Conservation (phyloP, 192 early-diverging fungal species). For the Podila horticola region DNA sequence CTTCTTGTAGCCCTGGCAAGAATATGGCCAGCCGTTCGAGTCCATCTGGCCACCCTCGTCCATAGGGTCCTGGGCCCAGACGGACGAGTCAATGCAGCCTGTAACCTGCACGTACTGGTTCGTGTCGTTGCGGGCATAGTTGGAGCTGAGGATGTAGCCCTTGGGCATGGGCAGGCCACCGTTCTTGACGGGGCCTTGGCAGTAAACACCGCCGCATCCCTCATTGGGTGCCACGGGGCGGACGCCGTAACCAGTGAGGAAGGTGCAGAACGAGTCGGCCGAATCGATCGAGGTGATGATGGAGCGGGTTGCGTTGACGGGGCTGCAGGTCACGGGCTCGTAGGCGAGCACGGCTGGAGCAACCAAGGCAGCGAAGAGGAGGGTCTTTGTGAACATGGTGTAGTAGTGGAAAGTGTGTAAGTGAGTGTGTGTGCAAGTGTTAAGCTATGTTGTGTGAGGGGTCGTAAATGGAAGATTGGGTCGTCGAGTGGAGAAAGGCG, state of each 20-base stretch:
- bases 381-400: neutral
- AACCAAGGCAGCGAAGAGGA: neutral
- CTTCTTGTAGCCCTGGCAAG: conserved; percentile 53
- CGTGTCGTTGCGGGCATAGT: conserved; percentile 9
- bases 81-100: conserved; percentile 43
- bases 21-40: conserved; percentile 50
- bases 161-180: conserved; percentile 6
- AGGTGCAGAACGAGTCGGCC: conserved; percentile 10
- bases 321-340: conserved; percentile 1
- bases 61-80: conserved; percentile 35
- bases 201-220: conserved; percentile 10
- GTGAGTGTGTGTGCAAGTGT: too few species aligned
- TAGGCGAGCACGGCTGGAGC: neutral
- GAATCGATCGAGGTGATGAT: conserved; percentile 7
- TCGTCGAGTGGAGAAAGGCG: too few species aligned
- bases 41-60: conserved; percentile 54
- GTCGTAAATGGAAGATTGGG: too few species aligned
- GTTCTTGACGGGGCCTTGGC: conserved; percentile 1
- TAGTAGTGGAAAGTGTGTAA: too few species aligned
- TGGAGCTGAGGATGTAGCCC: conserved; percentile 6
- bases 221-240: conserved; percentile 7
- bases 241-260: conserved; percentile 12
- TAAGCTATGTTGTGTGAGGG: too few species aligned
- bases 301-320: neutral
- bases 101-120: conserved; percentile 32